These are phyloP conservation scores for Psilocybe subaeruginosa DNA, from an alignment of 768 basidiomycete species.

Conservation along the genomic window DNA sequence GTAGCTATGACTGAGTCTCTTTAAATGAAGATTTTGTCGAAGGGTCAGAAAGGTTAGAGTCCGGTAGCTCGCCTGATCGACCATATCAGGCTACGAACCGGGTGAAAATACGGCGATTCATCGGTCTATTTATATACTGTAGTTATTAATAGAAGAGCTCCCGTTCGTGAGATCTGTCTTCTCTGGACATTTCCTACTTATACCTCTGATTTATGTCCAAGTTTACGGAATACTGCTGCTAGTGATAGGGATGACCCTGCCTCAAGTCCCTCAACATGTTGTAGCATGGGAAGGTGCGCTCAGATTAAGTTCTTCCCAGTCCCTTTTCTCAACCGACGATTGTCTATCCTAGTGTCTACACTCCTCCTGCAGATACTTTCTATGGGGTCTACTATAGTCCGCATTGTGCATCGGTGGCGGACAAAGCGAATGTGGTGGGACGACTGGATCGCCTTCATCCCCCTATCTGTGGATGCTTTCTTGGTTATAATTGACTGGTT, in stretches of 20 bases:
- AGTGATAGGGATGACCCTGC: background rate
- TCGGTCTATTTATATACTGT: background rate
- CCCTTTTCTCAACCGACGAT: background rate
- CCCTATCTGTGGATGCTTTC: constrained; percentile 16
- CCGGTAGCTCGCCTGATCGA: background rate
- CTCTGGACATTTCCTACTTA: background rate
- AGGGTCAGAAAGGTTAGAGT: background rate
- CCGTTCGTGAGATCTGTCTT: background rate
- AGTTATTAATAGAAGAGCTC: background rate
- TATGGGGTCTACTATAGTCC: constrained; percentile 17
- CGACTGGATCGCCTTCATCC: constrained; percentile 21
- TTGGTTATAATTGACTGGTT: constrained; percentile 20
- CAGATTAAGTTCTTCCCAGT: background rate
- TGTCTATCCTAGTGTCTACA: background rate
- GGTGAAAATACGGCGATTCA: background rate
- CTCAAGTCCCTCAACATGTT: background rate
- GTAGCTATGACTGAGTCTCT: background rate
- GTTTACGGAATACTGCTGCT: background rate
- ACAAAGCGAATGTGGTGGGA: constrained; percentile 25
- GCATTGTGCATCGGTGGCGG: constrained; percentile 20
- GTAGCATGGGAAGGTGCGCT: constrained; percentile 4
- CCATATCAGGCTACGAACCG: background rate
- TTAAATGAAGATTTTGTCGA: background rate
- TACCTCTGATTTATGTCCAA: background rate
- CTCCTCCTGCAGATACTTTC: background rate